Base-by-base conservation (phyloP, 495 filamentous ascomycete species). In the Aspergillus steynii region DNA sequence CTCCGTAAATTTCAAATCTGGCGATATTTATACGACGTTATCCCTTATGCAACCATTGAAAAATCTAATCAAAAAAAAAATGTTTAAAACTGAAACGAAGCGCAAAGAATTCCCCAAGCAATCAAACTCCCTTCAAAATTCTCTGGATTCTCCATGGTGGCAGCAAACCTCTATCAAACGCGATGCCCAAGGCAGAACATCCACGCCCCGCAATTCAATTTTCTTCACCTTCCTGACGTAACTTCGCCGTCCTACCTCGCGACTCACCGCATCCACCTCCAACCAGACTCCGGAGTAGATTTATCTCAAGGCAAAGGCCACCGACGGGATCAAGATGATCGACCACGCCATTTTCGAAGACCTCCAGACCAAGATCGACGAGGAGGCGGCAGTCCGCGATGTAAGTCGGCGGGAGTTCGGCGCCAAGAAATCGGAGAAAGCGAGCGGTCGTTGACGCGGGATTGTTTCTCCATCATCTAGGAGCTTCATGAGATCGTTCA, bases 311-410 rank as follows among this genome's bases (percentile, higher is more conserved):
- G 0, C 37, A 42, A 15, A 12, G 0, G 37, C 37, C 3, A 42
- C 14, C 0, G 1, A 42, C 2, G 37, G 10, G 9, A 12, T 4
- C 64, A 76, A 69, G 61, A 81, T 81, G 78, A 88, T 97, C 52
- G 87, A 96, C 74, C 87, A 90, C 50, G 82, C 78, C 31, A 93
- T 98, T 67, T 97, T 98, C 73, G 87, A 92, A 62, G 81, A 88
- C 68, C 88, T 99, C 58, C 94, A 97, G 73, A 77, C 84, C 50
- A 93, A 92, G 69, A 90, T 97, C 65, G 96, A 99, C 68, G 88
- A 94, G 69, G 95, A 99, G 74, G 79, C 83, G 20, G 77, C 80
- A 48, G 83, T 95, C 52, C 87, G 90, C 64, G 94, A 97, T 70
- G 87, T 89, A 71, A 68, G 78, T 67, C n/a, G 28, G 28, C 27